Percentiles rank a stretch among this genome's conserved stretches.
phyloP scores from a whole-genome alignment of 306 rosid genomes.

The Cicer yamashitae region DNA sequence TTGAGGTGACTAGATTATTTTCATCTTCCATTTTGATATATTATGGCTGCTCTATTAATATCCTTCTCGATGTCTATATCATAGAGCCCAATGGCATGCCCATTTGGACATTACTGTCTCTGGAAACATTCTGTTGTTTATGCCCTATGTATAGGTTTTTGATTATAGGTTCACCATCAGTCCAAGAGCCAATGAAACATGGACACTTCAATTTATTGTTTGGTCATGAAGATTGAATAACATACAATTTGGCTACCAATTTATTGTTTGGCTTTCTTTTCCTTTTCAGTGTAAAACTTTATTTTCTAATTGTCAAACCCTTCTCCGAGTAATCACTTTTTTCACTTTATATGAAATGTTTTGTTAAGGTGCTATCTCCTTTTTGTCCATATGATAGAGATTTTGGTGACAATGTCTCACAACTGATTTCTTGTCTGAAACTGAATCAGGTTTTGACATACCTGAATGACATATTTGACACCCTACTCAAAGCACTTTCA shows the following conservation, averaged over 20 bases:
- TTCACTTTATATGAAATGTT: constrained; percentile 22
- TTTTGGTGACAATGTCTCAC: constrained; percentile 34
- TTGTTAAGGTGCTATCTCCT: constrained; percentile 13
- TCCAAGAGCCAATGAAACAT: neutral
- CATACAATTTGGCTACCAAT: constrained; percentile 11
- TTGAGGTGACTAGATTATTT: constrained; percentile 65
- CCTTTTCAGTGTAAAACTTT: neutral
- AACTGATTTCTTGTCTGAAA: constrained; percentile 42
- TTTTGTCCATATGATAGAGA: constrained; percentile 7
- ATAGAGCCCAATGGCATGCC: constrained; percentile 31
- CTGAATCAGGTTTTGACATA: constrained; percentile 73
- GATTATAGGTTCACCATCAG: neutral
- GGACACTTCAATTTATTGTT: neutral
- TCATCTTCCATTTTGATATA: constrained; percentile 37
- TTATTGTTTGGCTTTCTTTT: constrained; percentile 12
- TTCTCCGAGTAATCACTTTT: constrained; percentile 3
- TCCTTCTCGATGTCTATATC: constrained; percentile 32
- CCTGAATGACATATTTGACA: constrained; percentile 77
- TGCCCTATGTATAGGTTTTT: constrained; percentile 6
- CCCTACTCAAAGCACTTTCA: constrained; percentile 83
- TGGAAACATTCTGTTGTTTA: constrained; percentile 33
- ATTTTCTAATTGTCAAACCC: constrained; percentile 5
- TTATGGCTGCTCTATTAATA: constrained; percentile 29
- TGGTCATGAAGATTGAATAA: neutral
- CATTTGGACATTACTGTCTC: constrained; percentile 37